phyloP scores from a whole-genome alignment of 495 filamentous ascomycete species.

The Aspergillus cristatus region DNA sequence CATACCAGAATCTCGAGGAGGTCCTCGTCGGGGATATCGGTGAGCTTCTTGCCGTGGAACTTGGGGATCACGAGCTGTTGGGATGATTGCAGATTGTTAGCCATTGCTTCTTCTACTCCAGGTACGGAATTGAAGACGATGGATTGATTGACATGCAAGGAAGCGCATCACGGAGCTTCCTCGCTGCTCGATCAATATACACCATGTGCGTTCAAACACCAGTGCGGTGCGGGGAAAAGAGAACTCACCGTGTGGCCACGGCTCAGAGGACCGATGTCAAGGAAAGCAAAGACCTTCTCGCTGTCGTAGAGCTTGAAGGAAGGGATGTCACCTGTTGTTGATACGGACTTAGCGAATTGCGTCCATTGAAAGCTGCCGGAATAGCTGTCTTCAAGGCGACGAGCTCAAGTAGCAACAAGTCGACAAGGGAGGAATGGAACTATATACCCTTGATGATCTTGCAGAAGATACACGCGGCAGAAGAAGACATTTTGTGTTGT shows the following conservation, averaged over 20 bases:
- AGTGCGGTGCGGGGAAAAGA: conserved; percentile 15
- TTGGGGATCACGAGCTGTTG: conserved; percentile 90
- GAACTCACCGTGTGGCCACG: conserved; percentile 66
- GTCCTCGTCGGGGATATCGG: conserved; percentile 86
- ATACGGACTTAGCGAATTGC: conserved; percentile 4
- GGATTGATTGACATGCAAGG: too few relatives aligned
- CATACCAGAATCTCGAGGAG: conserved; percentile 73
- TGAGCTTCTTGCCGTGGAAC: conserved; percentile 84
- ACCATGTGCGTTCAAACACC: too few relatives aligned
- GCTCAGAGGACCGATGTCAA: conserved; percentile 87
- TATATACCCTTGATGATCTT: conserved; percentile 86
- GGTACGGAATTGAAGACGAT: too few relatives aligned
- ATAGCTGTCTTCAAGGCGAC: neutral
- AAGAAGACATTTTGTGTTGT: conserved; percentile 31
- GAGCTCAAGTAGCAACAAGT: neutral
- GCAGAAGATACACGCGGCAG: conserved; percentile 83
- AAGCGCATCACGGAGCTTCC: too few relatives aligned
- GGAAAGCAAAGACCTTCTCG: conserved; percentile 90
- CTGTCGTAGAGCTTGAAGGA: conserved; percentile 91
- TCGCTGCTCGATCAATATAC: too few relatives aligned
- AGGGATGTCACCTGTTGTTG: conserved; percentile 71
- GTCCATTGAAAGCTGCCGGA: neutral
- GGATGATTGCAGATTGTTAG: conserved; percentile 6
- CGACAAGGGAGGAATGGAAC: neutral
- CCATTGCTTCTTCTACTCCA: neutral